These are phyloP conservation scores for Fusarium virguliforme DNA, from an alignment of 2,329 filamentous ascomycete genomes.

Conservation along the genomic window DNA sequence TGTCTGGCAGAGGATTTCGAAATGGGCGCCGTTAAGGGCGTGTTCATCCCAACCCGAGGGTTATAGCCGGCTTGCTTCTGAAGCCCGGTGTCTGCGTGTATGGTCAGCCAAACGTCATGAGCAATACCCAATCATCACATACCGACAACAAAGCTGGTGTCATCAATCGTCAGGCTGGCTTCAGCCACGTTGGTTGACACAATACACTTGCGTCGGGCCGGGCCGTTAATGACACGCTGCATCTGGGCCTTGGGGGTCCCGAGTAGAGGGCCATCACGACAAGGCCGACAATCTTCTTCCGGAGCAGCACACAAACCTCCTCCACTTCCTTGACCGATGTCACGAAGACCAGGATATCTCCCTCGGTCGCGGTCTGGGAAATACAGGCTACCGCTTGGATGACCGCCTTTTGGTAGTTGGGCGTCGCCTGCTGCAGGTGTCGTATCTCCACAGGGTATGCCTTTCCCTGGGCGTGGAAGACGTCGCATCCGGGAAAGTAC, in stretches of 20 bases:
- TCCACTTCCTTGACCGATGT: conserved; percentile 98
- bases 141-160: conserved; percentile 79
- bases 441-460: conserved; percentile 12
- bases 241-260: conserved; percentile 90
- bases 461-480: conserved; percentile 2
- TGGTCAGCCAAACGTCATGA: not conserved
- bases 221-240: conserved; percentile 91
- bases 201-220: conserved; percentile 84
- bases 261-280: conserved; percentile 95
- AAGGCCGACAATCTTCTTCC: conserved; percentile 53
- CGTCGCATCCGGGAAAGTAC: conserved; percentile 20
- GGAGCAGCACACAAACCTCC: conserved; percentile 89
- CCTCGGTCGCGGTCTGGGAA: conserved; percentile 88
- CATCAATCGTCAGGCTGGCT: conserved; percentile 95
- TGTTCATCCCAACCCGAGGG: conserved; percentile 96
- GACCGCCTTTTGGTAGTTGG: not conserved
- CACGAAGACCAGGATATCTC: conserved; percentile 94
- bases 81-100: not conserved
- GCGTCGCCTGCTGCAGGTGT: not conserved
- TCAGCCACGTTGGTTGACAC: conserved; percentile 99
- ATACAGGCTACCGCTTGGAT: conserved; percentile 71
- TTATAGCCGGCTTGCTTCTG: conserved; percentile 74
- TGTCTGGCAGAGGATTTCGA: conserved; percentile 97
- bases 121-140: conserved; percentile 63
- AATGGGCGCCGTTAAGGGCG: conserved; percentile 92